Evolutionary conservation across 1,284 basidiomycete genomes (phyloP).

Genomic region (Caloboletus firmus): DNA sequence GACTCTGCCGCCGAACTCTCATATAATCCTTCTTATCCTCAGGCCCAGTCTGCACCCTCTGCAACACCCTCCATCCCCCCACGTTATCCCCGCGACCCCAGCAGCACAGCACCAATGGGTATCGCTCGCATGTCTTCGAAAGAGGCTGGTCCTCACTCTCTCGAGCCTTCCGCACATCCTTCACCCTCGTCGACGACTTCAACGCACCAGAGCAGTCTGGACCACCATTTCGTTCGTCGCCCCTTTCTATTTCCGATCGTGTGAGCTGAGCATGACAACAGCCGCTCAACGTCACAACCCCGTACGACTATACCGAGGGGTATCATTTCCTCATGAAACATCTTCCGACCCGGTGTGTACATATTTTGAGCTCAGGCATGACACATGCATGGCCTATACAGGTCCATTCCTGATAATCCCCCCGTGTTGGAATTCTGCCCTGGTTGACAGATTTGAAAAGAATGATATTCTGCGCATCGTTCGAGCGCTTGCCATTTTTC

Average conservation of each 20-base stretch:
- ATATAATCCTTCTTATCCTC: slow-evolving; percentile 34
- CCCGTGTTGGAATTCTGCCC: slow-evolving; percentile 16
- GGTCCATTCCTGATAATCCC: slow-evolving; percentile 44
- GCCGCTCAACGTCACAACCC: slow-evolving; percentile 77
- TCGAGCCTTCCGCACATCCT: slow-evolving; percentile 33
- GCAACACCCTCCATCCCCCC: slow-evolving; percentile 46
- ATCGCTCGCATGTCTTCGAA: slow-evolving; percentile 19
- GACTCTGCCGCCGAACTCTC: slow-evolving; percentile 36
- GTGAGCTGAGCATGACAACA: slow-evolving; percentile 32
- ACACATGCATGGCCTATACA: slow-evolving; percentile 40
- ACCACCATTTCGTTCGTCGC: slow-evolving; percentile 28
- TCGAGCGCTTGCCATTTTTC: slow-evolving; percentile 89
- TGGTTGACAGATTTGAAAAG: slow-evolving; percentile 80
- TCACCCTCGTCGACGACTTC: slow-evolving; percentile 48
- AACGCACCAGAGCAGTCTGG: slow-evolving; percentile 27
- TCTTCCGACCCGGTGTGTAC: slow-evolving; percentile 75
- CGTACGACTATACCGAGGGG: slow-evolving; percentile 91
- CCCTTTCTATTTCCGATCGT: neutral
- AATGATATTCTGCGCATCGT: slow-evolving; percentile 94
- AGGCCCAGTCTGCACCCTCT: slow-evolving; percentile 26
- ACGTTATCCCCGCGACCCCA: slow-evolving; percentile 48
- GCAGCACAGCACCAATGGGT: slow-evolving; percentile 34
- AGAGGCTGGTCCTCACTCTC: slow-evolving; percentile 33
- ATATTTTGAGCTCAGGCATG: slow-evolving; percentile 26
- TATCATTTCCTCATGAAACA: slow-evolving; percentile 95